Percentiles rank a stretch among this genome's conserved stretches.
phyloP scores from a whole-genome alignment of 495 filamentous ascomycete genomes.

The Massariosphaeria phaeospora region DNA sequence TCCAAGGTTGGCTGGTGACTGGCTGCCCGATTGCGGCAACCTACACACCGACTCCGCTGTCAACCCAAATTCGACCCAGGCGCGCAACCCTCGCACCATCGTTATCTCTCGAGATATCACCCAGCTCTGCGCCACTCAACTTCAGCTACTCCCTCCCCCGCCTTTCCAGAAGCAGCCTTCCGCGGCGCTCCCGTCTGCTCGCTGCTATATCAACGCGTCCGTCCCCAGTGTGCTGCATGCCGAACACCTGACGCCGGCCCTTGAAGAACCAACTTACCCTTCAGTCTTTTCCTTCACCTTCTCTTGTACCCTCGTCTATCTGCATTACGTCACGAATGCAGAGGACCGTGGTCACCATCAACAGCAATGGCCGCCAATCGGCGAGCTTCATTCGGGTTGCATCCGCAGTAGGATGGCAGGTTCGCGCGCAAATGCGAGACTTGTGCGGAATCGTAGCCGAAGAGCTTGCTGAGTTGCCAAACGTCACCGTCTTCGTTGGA shows the following conservation, averaged over 20 bases:
- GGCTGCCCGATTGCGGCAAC: conserved; percentile 22
- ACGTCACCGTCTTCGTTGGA: conserved; percentile 78
- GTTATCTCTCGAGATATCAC: conserved; percentile 28
- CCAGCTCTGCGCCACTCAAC: background rate
- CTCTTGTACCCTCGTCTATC: background rate
- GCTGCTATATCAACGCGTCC: conserved; percentile 8
- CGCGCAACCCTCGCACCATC: conserved; percentile 18
- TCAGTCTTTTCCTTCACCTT: background rate
- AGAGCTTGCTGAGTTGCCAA: conserved; percentile 73
- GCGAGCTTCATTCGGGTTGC: conserved; percentile 90
- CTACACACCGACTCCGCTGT: conserved; percentile 14
- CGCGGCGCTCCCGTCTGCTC: conserved; percentile 9
- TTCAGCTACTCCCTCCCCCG: background rate
- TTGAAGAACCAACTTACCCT: background rate
- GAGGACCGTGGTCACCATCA: conserved; percentile 83
- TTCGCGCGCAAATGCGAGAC: conserved; percentile 82
- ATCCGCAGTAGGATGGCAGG: conserved; percentile 82
- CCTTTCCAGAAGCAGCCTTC: background rate
- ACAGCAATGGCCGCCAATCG: conserved; percentile 86
- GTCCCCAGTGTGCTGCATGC: conserved; percentile 10
- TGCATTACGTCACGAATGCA: conserved; percentile 17
- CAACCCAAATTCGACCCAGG: background rate
- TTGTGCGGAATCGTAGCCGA: conserved; percentile 74
- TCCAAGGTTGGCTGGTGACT: background rate
- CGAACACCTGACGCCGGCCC: background rate